Evolutionary conservation across 352 stramenopile genomes (phyloP), one percentile per base, ranked within the genome.

Genomic region (Pythium folliculosum): DNA sequence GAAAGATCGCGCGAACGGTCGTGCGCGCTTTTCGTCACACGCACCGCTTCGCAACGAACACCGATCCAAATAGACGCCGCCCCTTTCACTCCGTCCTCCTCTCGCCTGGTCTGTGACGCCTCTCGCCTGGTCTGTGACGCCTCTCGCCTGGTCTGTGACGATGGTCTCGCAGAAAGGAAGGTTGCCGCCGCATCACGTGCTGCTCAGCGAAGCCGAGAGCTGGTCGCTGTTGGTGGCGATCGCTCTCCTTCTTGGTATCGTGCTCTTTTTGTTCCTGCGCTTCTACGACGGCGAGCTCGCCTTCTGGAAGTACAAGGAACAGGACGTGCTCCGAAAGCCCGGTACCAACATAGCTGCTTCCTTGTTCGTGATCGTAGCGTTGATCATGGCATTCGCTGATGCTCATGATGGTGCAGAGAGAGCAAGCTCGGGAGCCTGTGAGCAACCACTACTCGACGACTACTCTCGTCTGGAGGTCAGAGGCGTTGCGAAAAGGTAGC

Each of bases 231-330:
- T 69, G 10, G 45, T 77, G 52, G 50, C 30, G 23, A 51, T 73
- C 21, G 53, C 70, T 19, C 23, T 77, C 9, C 8, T 73, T 2
- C 69, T 60, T 32, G 59, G 49, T 7, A 32, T 55, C 25, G 25
- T 71, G 12, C 53, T 59, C 4, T 77, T 63, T 59, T 57, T 77
- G 22, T 65, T 72, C 63, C 10, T 66, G 45, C 59, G 63, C 21
- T 32, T 57, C 21, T 44, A 63, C 19, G 68, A 67, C n/a, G 23
- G 25, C 49, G 62, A 64, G 43, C 63, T 69, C 44, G 48, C 53
- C 4, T 35, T 56, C 12, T 73, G 67, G 60, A 38, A 51, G 19
- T 3, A 63, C 49, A 49, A 45, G 6, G 38, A 56, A n/a, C 44
- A 19, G 7, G 10, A 19, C 19, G n/a, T 7, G 32, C 10, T 49